phyloP scores from a whole-genome alignment of 2,329 filamentous ascomycete species.

The Clarireedia sp. region DNA sequence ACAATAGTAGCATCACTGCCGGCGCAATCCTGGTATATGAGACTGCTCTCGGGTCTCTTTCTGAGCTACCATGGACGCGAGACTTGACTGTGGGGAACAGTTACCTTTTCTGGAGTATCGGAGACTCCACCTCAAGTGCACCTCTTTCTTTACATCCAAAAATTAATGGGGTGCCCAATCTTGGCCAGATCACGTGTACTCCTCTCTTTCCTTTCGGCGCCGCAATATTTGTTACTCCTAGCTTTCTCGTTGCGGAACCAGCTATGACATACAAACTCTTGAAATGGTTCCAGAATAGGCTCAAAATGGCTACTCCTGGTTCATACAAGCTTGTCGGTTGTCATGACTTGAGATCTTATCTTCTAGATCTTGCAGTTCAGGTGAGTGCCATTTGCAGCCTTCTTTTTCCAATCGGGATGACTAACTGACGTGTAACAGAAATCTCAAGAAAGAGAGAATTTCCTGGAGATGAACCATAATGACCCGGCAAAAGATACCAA shows the following conservation, averaged over 20 bases:
- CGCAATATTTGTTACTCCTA: constrained; percentile 42
- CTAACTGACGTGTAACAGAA: constrained; percentile 12
- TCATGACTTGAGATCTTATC: constrained; percentile 22
- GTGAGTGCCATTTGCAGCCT: background rate
- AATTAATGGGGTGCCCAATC: constrained; percentile 12
- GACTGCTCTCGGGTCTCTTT: constrained; percentile 15
- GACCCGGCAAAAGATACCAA: constrained; percentile 22
- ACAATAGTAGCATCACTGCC: constrained; percentile 14
- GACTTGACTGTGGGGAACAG: constrained; percentile 1
- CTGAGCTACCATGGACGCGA: constrained; percentile 15
- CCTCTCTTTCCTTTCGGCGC: constrained; percentile 39
- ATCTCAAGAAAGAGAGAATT: constrained; percentile 20
- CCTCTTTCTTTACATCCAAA: constrained; percentile 19
- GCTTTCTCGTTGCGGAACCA: constrained; percentile 41
- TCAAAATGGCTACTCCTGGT: constrained; percentile 10
- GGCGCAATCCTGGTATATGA: constrained; percentile 26
- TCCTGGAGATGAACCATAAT: constrained; percentile 15
- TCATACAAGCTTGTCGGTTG: constrained; percentile 20
- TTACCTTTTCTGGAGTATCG: constrained; percentile 23
- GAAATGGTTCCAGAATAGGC: constrained; percentile 32
- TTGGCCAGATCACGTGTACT: constrained; percentile 32
- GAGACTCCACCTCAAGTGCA: constrained; percentile 15
- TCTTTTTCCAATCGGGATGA: background rate
- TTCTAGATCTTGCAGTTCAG: constrained; percentile 24
- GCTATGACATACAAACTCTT: constrained; percentile 33